A percentile compares a stretch with the other conserved stretches of the same genome.
These are phyloP conservation scores for Lumnitzera littorea DNA, from an alignment of 345 rosid genomes.

Conservation along the genomic window DNA sequence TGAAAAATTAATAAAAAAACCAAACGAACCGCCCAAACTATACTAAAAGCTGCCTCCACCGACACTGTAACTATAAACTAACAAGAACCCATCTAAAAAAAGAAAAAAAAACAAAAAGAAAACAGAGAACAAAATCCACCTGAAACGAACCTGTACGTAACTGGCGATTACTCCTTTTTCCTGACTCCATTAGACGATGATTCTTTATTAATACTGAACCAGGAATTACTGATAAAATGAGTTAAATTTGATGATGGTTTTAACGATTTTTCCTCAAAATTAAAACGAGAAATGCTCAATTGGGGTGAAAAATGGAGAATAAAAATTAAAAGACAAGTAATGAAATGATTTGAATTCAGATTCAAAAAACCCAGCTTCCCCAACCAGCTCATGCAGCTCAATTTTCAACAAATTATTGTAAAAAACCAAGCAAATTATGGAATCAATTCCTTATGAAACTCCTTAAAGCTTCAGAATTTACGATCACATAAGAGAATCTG, in stretches of 20 bases:
- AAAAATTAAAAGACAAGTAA: conserved; percentile 68
- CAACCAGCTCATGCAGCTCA: conserved; percentile 95
- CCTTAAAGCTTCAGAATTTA: too few species aligned
- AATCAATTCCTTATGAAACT: too few species aligned
- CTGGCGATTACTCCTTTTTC: conserved; percentile 67
- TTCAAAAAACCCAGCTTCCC: conserved; percentile 59
- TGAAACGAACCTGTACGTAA: conserved; percentile 49
- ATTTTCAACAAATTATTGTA: conserved; percentile 9
- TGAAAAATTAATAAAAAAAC: too few species aligned
- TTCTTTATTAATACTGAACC: not conserved
- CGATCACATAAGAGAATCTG: too few species aligned
- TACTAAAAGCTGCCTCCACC: not conserved
- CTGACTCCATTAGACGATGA: conserved; percentile 44
- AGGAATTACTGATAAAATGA: not conserved
- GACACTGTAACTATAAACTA: not conserved
- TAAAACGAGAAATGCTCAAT: conserved; percentile 40
- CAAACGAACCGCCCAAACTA: not conserved
- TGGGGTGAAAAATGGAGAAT: conserved; percentile 85
- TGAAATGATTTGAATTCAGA: conserved; percentile 62
- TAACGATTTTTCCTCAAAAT: conserved; percentile 33
- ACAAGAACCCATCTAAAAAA: conserved; percentile 1
- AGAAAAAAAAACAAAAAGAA: conserved; percentile 3
- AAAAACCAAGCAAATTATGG: not conserved
- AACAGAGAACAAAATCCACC: not conserved
- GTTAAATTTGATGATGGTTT: conserved; percentile 30